Evolutionary conservation across 73 alveolate genomes (phyloP).

Genomic region (Paramecium biaurelia): DNA sequence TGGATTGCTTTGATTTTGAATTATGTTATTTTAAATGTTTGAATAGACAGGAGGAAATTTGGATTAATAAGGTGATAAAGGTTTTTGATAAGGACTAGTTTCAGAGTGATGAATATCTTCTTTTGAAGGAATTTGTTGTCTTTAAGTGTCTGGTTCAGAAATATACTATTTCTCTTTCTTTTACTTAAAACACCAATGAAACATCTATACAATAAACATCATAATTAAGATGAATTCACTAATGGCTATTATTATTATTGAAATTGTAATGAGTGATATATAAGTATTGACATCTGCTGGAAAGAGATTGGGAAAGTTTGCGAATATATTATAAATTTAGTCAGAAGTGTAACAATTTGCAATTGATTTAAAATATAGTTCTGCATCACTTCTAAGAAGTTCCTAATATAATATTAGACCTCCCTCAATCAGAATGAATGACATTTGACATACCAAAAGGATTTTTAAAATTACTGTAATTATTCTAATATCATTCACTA

Average conservation of each 20-base stretch:
- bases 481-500: constrained; percentile 25
- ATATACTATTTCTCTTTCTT: background rate
- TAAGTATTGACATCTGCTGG: background rate
- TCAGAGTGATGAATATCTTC: background rate
- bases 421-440: constrained; percentile 18
- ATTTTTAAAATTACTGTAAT: background rate
- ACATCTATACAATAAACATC: constrained; percentile 6
- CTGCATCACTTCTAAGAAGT: background rate
- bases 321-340: background rate
- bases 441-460: background rate
- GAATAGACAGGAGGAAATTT: background rate
- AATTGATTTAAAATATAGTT: background rate
- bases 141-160: background rate
- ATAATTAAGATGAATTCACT: background rate
- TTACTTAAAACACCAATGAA: constrained; percentile 35
- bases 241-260: background rate
- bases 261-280: background rate
- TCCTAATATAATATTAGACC: constrained; percentile 17
- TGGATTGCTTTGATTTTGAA: background rate
- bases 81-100: background rate
- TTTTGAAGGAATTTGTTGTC: background rate
- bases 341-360: background rate
- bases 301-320: constrained; percentile 20
- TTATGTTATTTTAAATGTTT: background rate
- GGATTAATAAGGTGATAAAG: background rate